phyloP scores from a whole-genome alignment of 2,329 filamentous ascomycete genomes.

The Pestalotiopsis sp. region DNA sequence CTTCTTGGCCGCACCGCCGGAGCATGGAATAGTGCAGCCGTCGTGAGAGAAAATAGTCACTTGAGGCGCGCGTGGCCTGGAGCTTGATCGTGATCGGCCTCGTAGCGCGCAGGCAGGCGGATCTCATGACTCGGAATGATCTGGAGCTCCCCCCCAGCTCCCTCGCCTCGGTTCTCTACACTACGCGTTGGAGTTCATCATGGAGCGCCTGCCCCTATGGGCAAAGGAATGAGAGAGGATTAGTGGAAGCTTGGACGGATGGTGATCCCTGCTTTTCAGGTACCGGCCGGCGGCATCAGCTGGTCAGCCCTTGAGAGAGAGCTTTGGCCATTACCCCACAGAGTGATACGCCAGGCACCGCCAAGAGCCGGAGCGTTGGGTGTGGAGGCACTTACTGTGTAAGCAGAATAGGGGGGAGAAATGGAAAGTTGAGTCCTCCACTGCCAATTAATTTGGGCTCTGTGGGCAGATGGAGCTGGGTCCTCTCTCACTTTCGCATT shows the following conservation, averaged over 20 bases:
- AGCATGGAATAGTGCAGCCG: not conserved
- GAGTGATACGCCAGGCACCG: not conserved
- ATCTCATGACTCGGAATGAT: not conserved
- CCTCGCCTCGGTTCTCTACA: not conserved
- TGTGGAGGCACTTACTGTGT: slow-evolving; percentile 1
- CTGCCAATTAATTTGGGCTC: not conserved
- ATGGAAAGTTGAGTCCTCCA: not conserved
- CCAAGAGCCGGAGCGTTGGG: not conserved
- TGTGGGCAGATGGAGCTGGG: not conserved
- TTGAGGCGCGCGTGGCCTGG: not conserved
- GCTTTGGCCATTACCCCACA: slow-evolving; percentile 5
- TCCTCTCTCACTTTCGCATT: not conserved
- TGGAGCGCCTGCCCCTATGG: not conserved
- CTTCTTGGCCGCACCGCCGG: not conserved
- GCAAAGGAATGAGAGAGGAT: not conserved
- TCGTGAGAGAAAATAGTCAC: not conserved
- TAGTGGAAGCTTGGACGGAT: not conserved
- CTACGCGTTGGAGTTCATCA: not conserved
- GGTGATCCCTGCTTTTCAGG: slow-evolving; percentile 8
- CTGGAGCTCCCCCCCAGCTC: not conserved
- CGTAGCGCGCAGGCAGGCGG: not conserved
- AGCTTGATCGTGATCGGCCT: not conserved
- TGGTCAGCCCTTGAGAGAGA: not conserved
- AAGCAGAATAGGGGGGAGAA: not conserved
- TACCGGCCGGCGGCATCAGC: not conserved